A percentile compares a stretch with the other conserved stretches of the same genome.
phyloP scores from a whole-genome alignment of 495 filamentous ascomycete genomes.

The Pyrenula massariospora region DNA sequence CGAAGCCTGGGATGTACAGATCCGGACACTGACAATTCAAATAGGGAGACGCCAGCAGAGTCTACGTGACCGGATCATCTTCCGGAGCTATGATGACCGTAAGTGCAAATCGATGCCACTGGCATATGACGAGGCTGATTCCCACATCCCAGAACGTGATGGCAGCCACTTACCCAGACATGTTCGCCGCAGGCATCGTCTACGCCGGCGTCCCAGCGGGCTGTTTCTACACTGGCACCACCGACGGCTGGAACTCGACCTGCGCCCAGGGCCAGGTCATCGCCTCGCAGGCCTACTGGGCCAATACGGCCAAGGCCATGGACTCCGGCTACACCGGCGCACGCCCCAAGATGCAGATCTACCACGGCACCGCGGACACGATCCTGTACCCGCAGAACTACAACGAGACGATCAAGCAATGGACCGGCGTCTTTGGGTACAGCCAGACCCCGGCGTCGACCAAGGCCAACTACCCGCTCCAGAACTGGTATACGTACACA shows the following conservation, averaged over 20 bases:
- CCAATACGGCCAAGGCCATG: conserved; percentile 31
- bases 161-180: conserved; percentile 43
- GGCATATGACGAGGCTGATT: not conserved
- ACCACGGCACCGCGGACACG: conserved; percentile 38
- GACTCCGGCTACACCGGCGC: conserved; percentile 42
- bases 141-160: conserved; percentile 29
- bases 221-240: conserved; percentile 38
- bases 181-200: conserved; percentile 43
- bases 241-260: conserved; percentile 37
- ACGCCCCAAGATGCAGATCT: conserved; percentile 45
- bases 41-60: conserved; percentile 29
- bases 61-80: conserved; percentile 40
- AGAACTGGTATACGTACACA: conserved; percentile 34
- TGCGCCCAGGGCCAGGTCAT: conserved; percentile 37
- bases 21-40: no score
- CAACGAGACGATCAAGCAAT: conserved; percentile 44
- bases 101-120: not conserved
- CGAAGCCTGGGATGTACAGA: no score
- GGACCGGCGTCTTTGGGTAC: conserved; percentile 37
- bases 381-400: conserved; percentile 37
- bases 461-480: conserved; percentile 20
- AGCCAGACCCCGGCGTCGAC: conserved; percentile 15
- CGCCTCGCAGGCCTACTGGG: conserved; percentile 37
- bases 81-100: conserved; percentile 48
- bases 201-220: conserved; percentile 51